Evolutionary conservation across 768 basidiomycete species (phyloP), one percentile per base, ranked within the genome.

Genomic region (Tricholoma sp.): DNA sequence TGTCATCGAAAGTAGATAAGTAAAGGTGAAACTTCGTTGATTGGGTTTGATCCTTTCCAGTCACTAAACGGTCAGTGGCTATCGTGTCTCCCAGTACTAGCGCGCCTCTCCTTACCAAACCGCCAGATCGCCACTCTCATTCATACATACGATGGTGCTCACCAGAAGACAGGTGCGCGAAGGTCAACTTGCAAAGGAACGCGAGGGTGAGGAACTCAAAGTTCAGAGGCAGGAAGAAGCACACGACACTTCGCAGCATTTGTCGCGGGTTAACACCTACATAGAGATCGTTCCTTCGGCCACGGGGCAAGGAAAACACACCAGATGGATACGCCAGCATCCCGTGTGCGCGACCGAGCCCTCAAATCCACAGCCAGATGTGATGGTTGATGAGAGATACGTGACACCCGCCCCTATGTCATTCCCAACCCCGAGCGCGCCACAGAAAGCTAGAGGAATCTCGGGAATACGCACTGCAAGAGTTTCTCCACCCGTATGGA

Each of bases 221-320:
- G 22, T 14, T 24, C 46, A 16, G 24, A 12, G 12, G 24, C 46
- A 47, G 24, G 14, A 11, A 7, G 46, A 27, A 14, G 22, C 6
- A 22, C 46, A 27, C 6, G 16, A 14, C 24, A 16, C 24, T 8
- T 27, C 46, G 14, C 46, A 12, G 27, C 46, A 47, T 10, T 14
- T 47, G 27, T 14, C 46, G 46, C 46, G 46, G 14, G 22, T 22
- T 27, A 6, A 27, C 24, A 47, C 46, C 12, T 24, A 22, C 14
- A 47, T 47, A 47, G 46, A 47, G 24, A 47, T 16, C 14, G 22
- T 27, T 9, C 24, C 52, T 11, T 54, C 52, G 14, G 52, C 52
- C 9, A 54, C 52, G 16, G 52, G 52, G 18, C 7, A 54, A 27
- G 52, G 52, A n/a, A 43, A 29, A 7, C 52, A 54, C 37, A 54